Evolutionary conservation across 805 yeast species (phyloP), one percentile per base, ranked within the genome.

Genomic region (Candida corydali): DNA sequence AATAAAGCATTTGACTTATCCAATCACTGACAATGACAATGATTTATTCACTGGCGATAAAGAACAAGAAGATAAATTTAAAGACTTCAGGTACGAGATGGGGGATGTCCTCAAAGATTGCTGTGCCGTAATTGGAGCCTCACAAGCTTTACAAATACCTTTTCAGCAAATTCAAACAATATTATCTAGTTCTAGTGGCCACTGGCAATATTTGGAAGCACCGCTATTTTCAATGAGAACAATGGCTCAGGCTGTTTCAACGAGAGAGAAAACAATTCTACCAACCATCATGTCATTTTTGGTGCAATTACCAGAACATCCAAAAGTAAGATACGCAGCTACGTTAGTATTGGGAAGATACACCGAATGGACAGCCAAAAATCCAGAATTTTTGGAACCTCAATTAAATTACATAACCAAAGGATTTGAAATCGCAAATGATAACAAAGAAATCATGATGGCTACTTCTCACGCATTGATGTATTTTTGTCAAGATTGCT

Each of bases 41-140:
- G 45, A 51, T 26, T 54, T 79, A 14, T 91, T 91, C 50, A 70
- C 71, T 17, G 70, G 69, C 18, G 87, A 85, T 51, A 71, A 68
- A 46, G 96, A 87, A 54, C 83, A 77, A 38, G 95, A 88, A 54
- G 98, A 94, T 54, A 86, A 87, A 58, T 93, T 93, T 57, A 80
- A 86, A 51, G 94, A 87, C 41, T 93, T 91, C 61, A 74, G 99
- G 52, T 93, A 93, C 60, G 96, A 87, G 39, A 86, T 93, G 85
- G 98, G 98, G 26, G 98, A 93, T 57, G 96, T 91, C n/a, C 65
- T 93, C 43, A 94, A 94, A 54, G 95, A 88, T 55, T 88, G 98
- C 65, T 86, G 97, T 49, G 85, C 86, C 1, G 91, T 93, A 3
- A 79, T 86, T 29, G 98, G 98, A 1, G 70, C 94, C 3, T 62